Evolutionary conservation across 2,329 filamentous ascomycete genomes (phyloP).

Genomic region (Cladosporium oxysporum): DNA sequence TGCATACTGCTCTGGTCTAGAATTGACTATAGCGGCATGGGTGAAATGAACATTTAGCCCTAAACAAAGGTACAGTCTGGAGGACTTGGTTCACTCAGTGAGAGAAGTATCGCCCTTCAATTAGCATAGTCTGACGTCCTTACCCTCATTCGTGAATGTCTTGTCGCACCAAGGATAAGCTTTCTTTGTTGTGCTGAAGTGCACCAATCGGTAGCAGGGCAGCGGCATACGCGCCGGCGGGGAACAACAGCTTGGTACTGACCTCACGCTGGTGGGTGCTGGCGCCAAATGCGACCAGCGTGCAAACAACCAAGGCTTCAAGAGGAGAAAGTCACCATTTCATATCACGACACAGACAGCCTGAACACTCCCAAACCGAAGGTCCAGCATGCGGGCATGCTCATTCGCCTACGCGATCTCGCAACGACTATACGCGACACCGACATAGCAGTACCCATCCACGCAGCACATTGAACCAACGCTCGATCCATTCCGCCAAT

Average conservation of each 20-base stretch:
- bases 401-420: neutral
- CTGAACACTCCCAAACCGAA: neutral
- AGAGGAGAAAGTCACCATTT: neutral
- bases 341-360: neutral
- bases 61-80: no score
- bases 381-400: constrained; percentile 6
- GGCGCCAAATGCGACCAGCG: neutral
- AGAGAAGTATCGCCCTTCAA: no score
- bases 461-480: neutral
- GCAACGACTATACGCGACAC: neutral
- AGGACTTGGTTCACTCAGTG: no score
- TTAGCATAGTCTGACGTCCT: no score
- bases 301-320: neutral
- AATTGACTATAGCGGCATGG: no score
- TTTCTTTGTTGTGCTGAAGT: neutral
- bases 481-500: neutral
- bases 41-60: no score
- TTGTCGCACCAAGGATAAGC: neutral
- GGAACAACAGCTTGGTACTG: neutral
- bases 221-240: neutral
- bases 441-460: neutral
- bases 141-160: neutral
- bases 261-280: neutral
- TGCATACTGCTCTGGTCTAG: no score
- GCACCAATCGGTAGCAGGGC: neutral